Conservation (phyloP, 768 basidiomycete species). For the Mrakia gelida region DNA sequence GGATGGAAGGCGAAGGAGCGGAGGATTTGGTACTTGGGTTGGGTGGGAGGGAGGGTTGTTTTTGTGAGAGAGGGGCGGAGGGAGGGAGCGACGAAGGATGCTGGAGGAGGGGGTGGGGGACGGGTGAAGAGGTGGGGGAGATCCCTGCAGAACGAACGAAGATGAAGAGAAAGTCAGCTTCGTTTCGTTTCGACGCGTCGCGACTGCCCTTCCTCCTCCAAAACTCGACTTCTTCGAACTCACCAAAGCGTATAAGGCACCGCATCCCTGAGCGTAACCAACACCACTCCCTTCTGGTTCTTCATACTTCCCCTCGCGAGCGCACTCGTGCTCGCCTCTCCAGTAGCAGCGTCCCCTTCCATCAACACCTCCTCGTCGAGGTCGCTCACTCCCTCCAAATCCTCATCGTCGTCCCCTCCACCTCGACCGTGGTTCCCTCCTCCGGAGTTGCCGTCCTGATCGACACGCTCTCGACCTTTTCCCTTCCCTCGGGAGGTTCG, state of each 20-base stretch:
- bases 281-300: constrained; percentile 34
- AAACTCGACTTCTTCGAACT: neutral
- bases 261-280: constrained; percentile 82
- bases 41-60: constrained; percentile 45
- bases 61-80: constrained; percentile 39
- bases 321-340: constrained; percentile 5
- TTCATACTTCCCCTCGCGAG: constrained; percentile 1
- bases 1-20: constrained; percentile 77
- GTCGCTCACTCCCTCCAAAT: constrained; percentile 30
- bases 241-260: constrained; percentile 80
- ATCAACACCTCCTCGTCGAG: constrained; percentile 31
- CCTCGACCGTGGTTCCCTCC: neutral
- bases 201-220: constrained; percentile 41
- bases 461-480: constrained; percentile 18
- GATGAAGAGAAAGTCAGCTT: constrained; percentile 4
- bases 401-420: constrained; percentile 35
- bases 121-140: constrained; percentile 48
- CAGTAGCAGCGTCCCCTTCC: constrained; percentile 4
- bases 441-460: neutral
- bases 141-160: constrained; percentile 54
- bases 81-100: constrained; percentile 57
- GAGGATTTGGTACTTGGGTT: constrained; percentile 64
- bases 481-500: constrained; percentile 31
- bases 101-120: constrained; percentile 54
- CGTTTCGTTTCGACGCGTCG: constrained; percentile 37